Percentiles rank a stretch among this genome's conserved stretches.
Conservation (phyloP, 208 protist species). For the Acanthamoeba culbertsoni region DNA sequence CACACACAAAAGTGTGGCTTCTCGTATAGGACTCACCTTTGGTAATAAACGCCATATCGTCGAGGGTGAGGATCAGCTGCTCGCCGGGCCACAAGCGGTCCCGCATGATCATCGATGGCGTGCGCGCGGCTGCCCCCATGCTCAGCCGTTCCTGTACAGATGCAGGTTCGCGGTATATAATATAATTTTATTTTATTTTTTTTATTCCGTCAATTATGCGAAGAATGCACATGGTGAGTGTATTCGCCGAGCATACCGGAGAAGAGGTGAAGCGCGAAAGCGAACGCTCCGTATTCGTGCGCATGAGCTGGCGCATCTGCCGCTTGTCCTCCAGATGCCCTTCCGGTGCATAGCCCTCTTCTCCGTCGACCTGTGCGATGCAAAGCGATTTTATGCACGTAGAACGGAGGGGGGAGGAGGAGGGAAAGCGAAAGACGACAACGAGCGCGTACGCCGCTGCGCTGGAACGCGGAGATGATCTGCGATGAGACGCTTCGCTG, state of each 20-base stretch:
- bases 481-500: conserved; percentile 28
- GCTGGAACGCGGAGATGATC: conserved; percentile 24
- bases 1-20: too few species aligned
- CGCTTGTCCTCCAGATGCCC: neutral
- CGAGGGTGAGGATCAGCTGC: neutral
- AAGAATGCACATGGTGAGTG: too few species aligned
- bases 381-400: too few species aligned
- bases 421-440: too few species aligned
- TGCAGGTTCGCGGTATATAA: too few species aligned
- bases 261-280: neutral
- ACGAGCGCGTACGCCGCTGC: neutral
- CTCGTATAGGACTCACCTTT: neutral
- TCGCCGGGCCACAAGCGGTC: conserved; percentile 37
- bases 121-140: neutral
- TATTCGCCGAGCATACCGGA: too few species aligned
- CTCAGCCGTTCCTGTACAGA: too few species aligned
- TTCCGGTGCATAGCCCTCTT: neutral
- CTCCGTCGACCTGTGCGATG: neutral
- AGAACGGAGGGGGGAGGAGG: neutral
- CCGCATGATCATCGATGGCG: neutral
- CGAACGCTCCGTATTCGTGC: neutral
- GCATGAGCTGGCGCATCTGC: neutral
- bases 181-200: too few species aligned
- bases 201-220: too few species aligned
- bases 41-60: conserved; percentile 49